phyloP scores from a whole-genome alignment of 2,329 filamentous ascomycete species.

The Cladosporium velox region DNA sequence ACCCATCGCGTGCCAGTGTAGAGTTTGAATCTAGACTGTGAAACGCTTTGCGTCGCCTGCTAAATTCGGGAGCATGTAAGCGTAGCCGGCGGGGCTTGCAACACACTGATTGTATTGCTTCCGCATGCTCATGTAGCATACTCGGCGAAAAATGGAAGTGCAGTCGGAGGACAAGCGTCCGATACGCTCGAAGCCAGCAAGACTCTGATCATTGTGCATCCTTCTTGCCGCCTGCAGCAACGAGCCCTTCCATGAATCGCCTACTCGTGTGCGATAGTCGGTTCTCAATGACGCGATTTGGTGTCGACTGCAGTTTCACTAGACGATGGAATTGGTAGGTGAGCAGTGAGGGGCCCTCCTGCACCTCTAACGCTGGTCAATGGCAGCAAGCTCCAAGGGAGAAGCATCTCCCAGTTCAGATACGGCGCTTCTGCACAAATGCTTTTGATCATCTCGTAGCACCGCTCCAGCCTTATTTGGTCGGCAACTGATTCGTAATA shows the following conservation, averaged over 20 bases:
- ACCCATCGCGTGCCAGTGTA: too few species aligned
- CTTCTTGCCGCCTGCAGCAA: background rate
- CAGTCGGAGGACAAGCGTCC: background rate
- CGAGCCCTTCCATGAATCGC: background rate
- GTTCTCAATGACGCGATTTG: background rate
- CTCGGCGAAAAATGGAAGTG: background rate
- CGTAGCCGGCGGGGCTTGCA: background rate
- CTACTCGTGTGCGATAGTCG: background rate
- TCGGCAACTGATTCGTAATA: background rate
- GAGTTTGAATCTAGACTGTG: too few species aligned
- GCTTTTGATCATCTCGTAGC: background rate
- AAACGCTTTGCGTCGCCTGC: background rate
- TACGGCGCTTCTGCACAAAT: slow-evolving; percentile 3
- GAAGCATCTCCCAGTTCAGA: slow-evolving; percentile 11
- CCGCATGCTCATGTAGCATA: background rate
- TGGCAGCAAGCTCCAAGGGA: slow-evolving; percentile 15
- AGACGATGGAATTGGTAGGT: background rate
- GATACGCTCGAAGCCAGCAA: background rate
- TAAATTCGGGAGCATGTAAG: background rate
- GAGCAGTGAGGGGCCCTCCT: background rate
- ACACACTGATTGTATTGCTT: background rate
- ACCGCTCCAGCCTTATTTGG: background rate
- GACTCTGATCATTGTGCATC: background rate
- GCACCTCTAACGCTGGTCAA: slow-evolving; percentile 6
- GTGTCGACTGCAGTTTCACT: background rate